Conservation (phyloP, 75 land plant genomes). For the Pinus taeda region DNA sequence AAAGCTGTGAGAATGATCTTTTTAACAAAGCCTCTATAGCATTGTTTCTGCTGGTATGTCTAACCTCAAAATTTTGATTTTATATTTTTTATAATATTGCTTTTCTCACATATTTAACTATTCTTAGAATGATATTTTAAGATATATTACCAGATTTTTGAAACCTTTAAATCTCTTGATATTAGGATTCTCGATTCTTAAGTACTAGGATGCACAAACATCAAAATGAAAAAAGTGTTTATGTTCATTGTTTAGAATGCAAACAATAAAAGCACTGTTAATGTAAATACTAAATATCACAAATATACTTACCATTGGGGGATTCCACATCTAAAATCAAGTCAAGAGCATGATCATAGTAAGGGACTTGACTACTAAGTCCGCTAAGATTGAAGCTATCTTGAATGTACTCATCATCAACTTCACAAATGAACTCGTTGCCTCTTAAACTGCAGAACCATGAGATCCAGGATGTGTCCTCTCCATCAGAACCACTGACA, state of each 20-base stretch:
- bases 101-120: neutral
- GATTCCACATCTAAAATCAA: constrained; percentile 52
- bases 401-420: constrained; percentile 55
- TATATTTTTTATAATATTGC: neutral
- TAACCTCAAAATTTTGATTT: neutral
- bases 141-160: neutral
- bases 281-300: neutral
- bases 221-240: neutral
- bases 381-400: constrained; percentile 54
- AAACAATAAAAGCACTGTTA: neutral
- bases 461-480: constrained; percentile 57
- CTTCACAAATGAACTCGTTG: constrained; percentile 61
- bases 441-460: constrained; percentile 62
- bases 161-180: neutral
- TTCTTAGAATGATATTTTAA: neutral
- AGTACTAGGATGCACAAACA: neutral
- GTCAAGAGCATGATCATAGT: constrained; percentile 54
- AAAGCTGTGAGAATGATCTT: too few species aligned
- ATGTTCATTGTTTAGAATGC: neutral
- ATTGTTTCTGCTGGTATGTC: neutral
- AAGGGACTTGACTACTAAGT: constrained; percentile 60
- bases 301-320: constrained; percentile 33
- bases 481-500: constrained; percentile 59
- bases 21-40: too few species aligned
- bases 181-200: neutral